These are phyloP conservation scores for Aspergillus glaucus DNA, from an alignment of 2,329 filamentous ascomycete species.

Conservation along the genomic window DNA sequence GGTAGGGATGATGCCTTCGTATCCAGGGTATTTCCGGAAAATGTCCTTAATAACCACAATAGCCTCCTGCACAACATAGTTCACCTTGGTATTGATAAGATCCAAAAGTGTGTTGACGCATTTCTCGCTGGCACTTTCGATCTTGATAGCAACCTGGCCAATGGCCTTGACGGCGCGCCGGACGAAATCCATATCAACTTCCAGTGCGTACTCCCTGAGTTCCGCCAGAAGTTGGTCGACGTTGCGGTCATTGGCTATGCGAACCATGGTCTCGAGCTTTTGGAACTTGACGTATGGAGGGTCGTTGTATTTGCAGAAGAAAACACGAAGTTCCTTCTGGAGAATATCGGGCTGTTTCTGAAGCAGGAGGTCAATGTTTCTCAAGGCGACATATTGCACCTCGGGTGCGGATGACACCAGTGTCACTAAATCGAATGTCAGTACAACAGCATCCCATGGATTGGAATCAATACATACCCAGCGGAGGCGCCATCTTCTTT, in stretches of 20 bases:
- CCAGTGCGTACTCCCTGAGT: constrained; percentile 92
- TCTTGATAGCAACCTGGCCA: constrained; percentile 97
- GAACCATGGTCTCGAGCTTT: constrained; percentile 98
- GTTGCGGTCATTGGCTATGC: constrained; percentile 95
- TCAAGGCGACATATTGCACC: constrained; percentile 92
- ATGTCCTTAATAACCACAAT: constrained; percentile 99
- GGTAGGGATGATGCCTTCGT: constrained; percentile 95
- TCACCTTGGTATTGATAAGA: constrained; percentile 93
- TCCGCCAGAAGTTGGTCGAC: constrained; percentile 92
- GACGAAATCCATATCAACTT: constrained; percentile 99
- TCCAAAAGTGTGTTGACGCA: constrained; percentile 92
- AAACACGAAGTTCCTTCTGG: constrained; percentile 94
- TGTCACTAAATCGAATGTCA: constrained; percentile 60
- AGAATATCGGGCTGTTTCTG: constrained; percentile 96
- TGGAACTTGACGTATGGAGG: constrained; percentile 95
- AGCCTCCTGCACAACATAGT: constrained; percentile 97
- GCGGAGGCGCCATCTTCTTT: constrained; percentile 96
- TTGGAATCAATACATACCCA: constrained; percentile 55
- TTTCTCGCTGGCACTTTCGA: constrained; percentile 88
- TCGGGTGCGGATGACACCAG: constrained; percentile 92
- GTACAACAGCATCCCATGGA: background rate
- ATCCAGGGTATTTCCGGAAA: constrained; percentile 92
- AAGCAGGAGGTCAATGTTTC: constrained; percentile 91
- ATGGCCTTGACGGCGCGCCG: constrained; percentile 91
- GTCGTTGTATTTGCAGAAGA: constrained; percentile 99